Evolutionary conservation across 257 asterid species (phyloP), one percentile per base, ranked within the genome.

Genomic region (Przewalskia tangutica): DNA sequence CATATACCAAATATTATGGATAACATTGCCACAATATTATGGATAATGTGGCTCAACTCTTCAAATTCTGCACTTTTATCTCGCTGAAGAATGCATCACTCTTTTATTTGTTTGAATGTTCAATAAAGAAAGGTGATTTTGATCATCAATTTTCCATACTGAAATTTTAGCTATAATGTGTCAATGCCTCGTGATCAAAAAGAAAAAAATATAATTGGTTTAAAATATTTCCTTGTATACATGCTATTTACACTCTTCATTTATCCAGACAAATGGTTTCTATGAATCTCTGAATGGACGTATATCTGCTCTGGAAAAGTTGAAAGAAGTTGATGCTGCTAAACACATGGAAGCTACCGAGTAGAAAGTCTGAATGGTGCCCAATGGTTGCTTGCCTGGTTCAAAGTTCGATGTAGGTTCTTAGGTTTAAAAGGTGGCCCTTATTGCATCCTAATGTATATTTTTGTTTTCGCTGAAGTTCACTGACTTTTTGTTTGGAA

Each of bases 201-300:
- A 46, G 12, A 46, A 8, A 9, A 8, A 46, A 46, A 46, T 3
- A 46, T 46, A 11, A 46, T 7, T 8, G 34, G 55, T 4, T 46
- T 51, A 63, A 60, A 34, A 46, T 8, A 46, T 68, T 62, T 23
- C 56, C 5, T 36, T 73, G 77, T 83, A 65, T 66, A 23, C 77
- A 46, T 48, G 7, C 51, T 62, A 67, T 77, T 81, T 13, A 42
- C 18, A 56, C 23, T 36, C 82, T 14, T 38, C 55, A 50, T 18
- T 58, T 59, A 54, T 67, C 20, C 42, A 94, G 98, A 77, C 89
- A 81, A 89, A 86, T 84, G 79, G 84, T 60, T 77, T 87, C 64
- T 84, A 88, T 77, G 89, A 89, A 84, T 86, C 95, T 20, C 86
- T 94, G 85, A 97, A 93, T 23, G 89, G 87, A 55, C 90, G 94